phyloP scores from a whole-genome alignment of 257 asterid species.

The Nicotiana paniculata region DNA sequence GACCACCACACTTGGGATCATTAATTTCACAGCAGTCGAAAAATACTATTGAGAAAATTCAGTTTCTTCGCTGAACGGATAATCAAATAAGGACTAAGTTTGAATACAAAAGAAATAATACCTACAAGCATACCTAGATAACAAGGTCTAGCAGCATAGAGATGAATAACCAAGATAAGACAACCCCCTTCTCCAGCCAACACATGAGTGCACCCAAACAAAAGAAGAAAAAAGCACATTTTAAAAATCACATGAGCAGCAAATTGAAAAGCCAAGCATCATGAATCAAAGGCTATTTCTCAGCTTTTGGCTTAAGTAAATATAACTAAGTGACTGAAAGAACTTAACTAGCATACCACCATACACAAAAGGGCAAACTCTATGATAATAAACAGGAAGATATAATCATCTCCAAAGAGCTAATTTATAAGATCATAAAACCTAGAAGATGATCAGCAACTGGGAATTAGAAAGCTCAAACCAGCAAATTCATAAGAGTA shows the following conservation, averaged over 20 bases:
- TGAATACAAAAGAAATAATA: neutral
- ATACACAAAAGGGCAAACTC: neutral
- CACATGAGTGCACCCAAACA: neutral
- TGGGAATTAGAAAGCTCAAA: conserved; percentile 18
- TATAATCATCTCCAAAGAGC: conserved; percentile 8
- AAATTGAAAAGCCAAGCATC: neutral
- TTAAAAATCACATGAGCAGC: neutral
- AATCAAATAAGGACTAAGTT: neutral
- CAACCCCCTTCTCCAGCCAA: neutral
- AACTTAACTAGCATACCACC: neutral
- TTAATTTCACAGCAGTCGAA: neutral
- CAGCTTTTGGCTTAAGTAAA: conserved; percentile 1
- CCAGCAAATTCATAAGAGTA: conserved; percentile 34
- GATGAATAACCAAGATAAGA: neutral
- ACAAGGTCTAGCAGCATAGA: neutral
- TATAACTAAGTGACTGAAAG: neutral
- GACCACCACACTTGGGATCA: neutral
- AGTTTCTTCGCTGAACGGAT: neutral
- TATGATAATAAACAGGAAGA: neutral
- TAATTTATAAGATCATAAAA: conserved; percentile 15
- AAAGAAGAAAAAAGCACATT: neutral
- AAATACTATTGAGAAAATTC: neutral
- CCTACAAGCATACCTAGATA: neutral
- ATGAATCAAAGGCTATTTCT: neutral
- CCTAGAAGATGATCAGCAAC: conserved; percentile 13